Conservation (phyloP, 805 yeast species). For the Schizosaccharomyces osmophilus region DNA sequence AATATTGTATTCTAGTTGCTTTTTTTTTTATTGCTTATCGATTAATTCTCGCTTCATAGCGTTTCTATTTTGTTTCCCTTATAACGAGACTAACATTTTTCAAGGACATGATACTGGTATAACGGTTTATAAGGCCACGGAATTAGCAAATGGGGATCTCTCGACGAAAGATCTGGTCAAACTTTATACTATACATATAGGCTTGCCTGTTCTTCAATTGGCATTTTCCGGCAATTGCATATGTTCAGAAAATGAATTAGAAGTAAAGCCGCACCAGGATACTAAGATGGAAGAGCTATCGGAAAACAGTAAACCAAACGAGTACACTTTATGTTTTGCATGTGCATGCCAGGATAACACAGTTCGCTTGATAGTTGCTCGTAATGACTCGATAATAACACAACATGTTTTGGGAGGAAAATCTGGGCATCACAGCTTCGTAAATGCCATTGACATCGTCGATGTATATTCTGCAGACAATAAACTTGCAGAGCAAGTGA, state of each 20-base stretch:
- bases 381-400: neutral
- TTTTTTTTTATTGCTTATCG: neutral
- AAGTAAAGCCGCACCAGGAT: neutral
- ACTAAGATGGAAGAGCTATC: too few species aligned
- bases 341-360: neutral
- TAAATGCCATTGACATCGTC: neutral
- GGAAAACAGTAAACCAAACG: neutral
- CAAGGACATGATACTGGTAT: neutral
- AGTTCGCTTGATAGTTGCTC: neutral
- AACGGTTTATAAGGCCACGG: neutral
- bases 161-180: neutral
- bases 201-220: neutral
- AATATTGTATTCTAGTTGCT: neutral
- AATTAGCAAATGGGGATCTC: neutral
- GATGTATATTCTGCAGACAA: neutral
- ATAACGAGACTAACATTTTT: neutral
- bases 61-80: neutral
- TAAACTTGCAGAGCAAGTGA: neutral
- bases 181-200: neutral
- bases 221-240: neutral
- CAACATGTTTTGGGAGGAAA: neutral
- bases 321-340: neutral
- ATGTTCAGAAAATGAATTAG: neutral
- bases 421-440: constrained; percentile 1
- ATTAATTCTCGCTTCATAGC: neutral